These are phyloP conservation scores for Cucurbita ficifolia DNA, from an alignment of 306 rosid species.

Conservation along the genomic window DNA sequence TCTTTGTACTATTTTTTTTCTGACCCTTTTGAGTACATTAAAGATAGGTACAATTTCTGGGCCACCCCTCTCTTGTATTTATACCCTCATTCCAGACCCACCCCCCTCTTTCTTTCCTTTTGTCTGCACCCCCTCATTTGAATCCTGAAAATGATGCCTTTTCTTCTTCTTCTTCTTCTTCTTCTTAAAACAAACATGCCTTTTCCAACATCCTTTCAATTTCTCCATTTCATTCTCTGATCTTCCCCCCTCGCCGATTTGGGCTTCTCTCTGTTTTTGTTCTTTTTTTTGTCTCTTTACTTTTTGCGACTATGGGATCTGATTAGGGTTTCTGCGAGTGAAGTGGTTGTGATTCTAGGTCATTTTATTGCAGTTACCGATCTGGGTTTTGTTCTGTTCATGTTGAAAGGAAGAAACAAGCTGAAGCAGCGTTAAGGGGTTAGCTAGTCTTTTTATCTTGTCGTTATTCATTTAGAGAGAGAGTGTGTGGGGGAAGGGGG, in stretches of 20 bases:
- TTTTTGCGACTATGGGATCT: background rate
- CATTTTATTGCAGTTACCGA: background rate
- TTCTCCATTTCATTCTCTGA: background rate
- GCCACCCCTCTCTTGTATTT: background rate
- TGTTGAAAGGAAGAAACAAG: background rate
- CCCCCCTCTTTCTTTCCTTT: background rate
- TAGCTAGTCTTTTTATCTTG: background rate
- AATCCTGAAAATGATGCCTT: background rate
- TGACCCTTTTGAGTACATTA: background rate
- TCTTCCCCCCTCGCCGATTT: background rate
- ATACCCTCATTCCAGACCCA: background rate
- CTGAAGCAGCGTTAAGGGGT: background rate
- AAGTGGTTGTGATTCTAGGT: background rate
- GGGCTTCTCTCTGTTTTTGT: background rate
- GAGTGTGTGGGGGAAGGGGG: background rate
- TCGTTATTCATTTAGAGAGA: constrained; percentile 9
- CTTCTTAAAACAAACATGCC: background rate
- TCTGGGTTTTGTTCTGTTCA: background rate
- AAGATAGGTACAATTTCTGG: constrained; percentile 1
- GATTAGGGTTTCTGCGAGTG: background rate
- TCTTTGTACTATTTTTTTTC: background rate
- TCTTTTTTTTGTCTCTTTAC: background rate
- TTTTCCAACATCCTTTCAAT: background rate
- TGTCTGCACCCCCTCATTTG: background rate
- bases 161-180: background rate